Base-by-base conservation (phyloP, 1,284 basidiomycete genomes). In the Cryptococcus hybrid region DNA sequence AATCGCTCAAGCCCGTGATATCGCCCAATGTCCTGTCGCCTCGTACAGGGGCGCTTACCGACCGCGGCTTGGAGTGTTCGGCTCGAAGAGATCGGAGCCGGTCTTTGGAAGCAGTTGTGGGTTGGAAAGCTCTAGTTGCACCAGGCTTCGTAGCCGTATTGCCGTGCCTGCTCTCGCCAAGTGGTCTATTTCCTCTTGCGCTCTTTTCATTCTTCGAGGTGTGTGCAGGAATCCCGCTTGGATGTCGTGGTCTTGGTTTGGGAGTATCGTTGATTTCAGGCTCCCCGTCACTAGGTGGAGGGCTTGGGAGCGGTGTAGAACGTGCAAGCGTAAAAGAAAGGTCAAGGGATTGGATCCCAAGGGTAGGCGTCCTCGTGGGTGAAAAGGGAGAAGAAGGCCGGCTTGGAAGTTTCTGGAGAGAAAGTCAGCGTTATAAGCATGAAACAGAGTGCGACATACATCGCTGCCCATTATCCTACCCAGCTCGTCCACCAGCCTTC, bases 401-500 rank as follows among this genome's bases (percentile, higher is more conserved):
- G 13, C 59, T 57, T 1, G 64, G 64, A 12, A 67, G 44, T 12
- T 44, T 51, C 66, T 67, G 42, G 18, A 18, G 18, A 18, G 18
- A 18, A 18, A 18, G 18, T 18, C 18, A 18, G 18, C 18, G 18
- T 18, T 18, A 18, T 18, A 18, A 18, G 18, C 18, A 18, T 18
- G 18, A 18, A 18, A 18, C 18, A 18, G 18, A 18, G 18, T 18
- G 18, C 18, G 18, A 18, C 18, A 18, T 18, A 18, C 18, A 18
- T 18, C 18, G 18, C 18, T 18, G 18, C 18, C 18, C 69, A 71
- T 74, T 18, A 66, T 69, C 61, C 63, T 73, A 13, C 73, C 72
- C 11, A 77, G 58, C 52, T 78, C 71, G 39, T 71, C 70, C 6
- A 77, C 69, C n/a, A 79, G 65, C 44, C 85, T 84, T 58, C 88